Evolutionary conservation across 805 yeast genomes (phyloP), one percentile per base, ranked within the genome.

Genomic region (Metschnikowia arizonensis): DNA sequence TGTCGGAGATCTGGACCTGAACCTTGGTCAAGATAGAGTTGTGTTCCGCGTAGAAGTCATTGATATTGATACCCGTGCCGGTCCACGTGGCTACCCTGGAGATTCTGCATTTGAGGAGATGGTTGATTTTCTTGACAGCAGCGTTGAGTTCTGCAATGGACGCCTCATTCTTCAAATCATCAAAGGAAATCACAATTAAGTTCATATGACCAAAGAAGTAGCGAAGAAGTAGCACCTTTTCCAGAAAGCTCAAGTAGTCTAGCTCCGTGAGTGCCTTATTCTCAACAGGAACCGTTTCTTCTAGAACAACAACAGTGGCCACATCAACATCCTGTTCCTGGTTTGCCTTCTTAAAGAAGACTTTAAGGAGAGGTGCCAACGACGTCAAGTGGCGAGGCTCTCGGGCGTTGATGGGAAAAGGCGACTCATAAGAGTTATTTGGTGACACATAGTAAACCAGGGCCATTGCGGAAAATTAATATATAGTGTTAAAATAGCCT

Each of bases 71-170:
- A 4, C 47, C 41, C 8, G 72, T 66, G 14, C 74, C 75, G 1
- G 74, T 69, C 75, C 75, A 70, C 14, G 66, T 63, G 59, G 73
- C 64, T 49, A 74, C 65, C 44, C 72, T 58, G n/a, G 63, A 41
- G 40, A 70, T 62, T 38, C 76, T 56, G 42, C 63, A 58, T 21
- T 58, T 48, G 9, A 69, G 56, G 36, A 63, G 50, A 10, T 50
- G 30, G 25, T 59, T 57, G 34, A 65, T 59, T 36, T 57, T 49
- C 14, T 30, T 48, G 15, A 66, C 58, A 24, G 55, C 55, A 7
- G 28, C 43, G 49, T 61, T 56, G 39, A 60, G 48, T 42, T 52
- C 49, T 10, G 38, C 43, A 8, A 52, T 51, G 25, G 46, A 21
- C 23, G 39, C 21, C 24, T 32, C 48, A 38, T 52, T 42, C 24